These are phyloP conservation scores for Collybia nuda DNA, from an alignment of 768 basidiomycete species.

Conservation along the genomic window DNA sequence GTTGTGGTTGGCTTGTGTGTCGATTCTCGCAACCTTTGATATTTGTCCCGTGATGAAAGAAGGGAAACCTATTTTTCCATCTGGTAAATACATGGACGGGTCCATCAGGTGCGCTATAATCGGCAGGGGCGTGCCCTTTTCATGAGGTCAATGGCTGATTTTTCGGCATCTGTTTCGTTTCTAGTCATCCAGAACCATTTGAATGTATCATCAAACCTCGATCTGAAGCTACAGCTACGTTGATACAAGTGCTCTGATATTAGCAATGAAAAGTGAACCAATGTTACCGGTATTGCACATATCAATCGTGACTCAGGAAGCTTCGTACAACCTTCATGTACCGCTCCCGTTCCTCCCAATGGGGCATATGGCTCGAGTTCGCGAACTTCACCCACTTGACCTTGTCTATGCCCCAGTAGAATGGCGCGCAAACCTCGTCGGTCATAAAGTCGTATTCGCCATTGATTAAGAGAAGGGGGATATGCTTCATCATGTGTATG, in stretches of 20 bases:
- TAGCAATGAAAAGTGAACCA: too few relatives aligned
- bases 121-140: too few relatives aligned
- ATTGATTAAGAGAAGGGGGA: slow-evolving; percentile 41
- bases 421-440: slow-evolving; percentile 33
- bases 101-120: slow-evolving; percentile 2
- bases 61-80: slow-evolving; percentile 13
- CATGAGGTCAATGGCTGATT: background rate
- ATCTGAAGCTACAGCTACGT: slow-evolving; percentile 7
- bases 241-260: slow-evolving; percentile 1
- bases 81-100: slow-evolving; percentile 6
- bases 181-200: slow-evolving; percentile 17
- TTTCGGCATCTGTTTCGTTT: background rate
- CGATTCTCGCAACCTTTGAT: slow-evolving; percentile 15
- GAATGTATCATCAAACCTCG: slow-evolving; percentile 17
- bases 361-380: too few relatives aligned
- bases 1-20: slow-evolving; percentile 21
- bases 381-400: slow-evolving; percentile 21
- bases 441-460: slow-evolving; percentile 39
- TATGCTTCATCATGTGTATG: slow-evolving; percentile 38
- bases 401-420: slow-evolving; percentile 36
- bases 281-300: too few relatives aligned
- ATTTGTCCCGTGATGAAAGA: slow-evolving; percentile 15
- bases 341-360: too few relatives aligned
- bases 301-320: too few relatives aligned
- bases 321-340: too few relatives aligned